A percentile compares a stretch with the other conserved stretches of the same genome.
Conservation (phyloP, 164 flowering plant genomes). For the Chimonanthus salicifolius region DNA sequence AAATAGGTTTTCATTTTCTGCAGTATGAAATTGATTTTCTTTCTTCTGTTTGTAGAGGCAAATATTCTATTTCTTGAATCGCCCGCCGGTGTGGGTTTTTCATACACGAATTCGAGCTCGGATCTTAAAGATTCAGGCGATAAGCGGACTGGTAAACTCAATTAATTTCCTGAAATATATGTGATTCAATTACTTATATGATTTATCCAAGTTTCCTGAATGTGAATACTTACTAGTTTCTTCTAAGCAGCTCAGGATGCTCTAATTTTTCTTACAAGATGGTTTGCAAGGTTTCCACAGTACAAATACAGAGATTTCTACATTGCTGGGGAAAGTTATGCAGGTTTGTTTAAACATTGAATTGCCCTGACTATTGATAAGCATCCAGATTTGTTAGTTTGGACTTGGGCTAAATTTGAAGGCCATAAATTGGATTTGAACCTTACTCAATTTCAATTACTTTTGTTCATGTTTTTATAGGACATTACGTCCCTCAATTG, state of each 20-base stretch:
- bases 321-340: conserved; percentile 92
- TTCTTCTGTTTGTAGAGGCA: conserved; percentile 38
- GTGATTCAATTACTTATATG: too few relatives aligned
- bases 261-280: conserved; percentile 49
- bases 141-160: conserved; percentile 53
- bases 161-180: neutral
- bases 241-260: conserved; percentile 64
- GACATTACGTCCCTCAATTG: conserved; percentile 88
- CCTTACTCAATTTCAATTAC: neutral
- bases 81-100: conserved; percentile 92
- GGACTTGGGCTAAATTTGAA: neutral
- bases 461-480: conserved; percentile 21
- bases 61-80: conserved; percentile 87
- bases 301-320: conserved; percentile 76
- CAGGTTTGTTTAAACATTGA: conserved; percentile 34
- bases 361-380: neutral
- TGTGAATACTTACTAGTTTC: neutral
- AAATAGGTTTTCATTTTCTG: too few relatives aligned
- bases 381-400: too few relatives aligned
- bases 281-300: conserved; percentile 78
- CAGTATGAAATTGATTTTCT: neutral
- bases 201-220: neutral
- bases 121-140: conserved; percentile 68
- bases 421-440: neutral
- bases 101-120: conserved; percentile 71